Evolutionary conservation across 352 stramenopile genomes (phyloP).

Genomic region (Blastocystis hominis): DNA sequence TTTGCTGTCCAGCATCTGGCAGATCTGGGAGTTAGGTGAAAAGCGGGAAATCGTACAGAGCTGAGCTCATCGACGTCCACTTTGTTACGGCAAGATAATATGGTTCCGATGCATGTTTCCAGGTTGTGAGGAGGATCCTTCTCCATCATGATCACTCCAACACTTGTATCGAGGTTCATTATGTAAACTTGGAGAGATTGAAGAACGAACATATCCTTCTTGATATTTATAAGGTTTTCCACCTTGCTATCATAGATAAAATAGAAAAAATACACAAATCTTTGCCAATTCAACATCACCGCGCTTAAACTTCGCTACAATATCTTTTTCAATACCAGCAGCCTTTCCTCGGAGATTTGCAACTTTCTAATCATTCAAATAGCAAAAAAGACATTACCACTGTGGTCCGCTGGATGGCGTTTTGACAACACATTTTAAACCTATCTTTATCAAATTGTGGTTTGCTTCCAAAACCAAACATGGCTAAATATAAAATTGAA

Average conservation of each 20-base stretch:
- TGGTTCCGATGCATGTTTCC: neutral
- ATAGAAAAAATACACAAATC: neutral
- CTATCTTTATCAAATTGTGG: too few relatives aligned
- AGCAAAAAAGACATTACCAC: neutral
- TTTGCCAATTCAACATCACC: slow-evolving; percentile 14
- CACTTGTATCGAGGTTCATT: neutral
- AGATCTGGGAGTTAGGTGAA: neutral
- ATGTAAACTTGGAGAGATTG: neutral
- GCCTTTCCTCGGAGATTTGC: too few relatives aligned
- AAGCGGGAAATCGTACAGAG: neutral
- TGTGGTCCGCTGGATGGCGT: neutral
- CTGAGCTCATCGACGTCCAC: neutral
- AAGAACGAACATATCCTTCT: neutral
- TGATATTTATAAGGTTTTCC: neutral
- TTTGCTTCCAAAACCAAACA: neutral
- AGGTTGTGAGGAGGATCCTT: neutral
- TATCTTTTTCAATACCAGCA: too few relatives aligned
- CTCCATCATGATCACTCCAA: neutral
- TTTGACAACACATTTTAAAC: neutral
- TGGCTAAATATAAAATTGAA: too few relatives aligned
- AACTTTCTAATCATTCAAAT: neutral
- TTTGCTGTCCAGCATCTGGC: neutral
- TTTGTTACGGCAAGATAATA: neutral
- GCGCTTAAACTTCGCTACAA: neutral
- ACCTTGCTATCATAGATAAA: neutral